phyloP scores from a whole-genome alignment of 208 protist species.

The Angomonas deanei region DNA sequence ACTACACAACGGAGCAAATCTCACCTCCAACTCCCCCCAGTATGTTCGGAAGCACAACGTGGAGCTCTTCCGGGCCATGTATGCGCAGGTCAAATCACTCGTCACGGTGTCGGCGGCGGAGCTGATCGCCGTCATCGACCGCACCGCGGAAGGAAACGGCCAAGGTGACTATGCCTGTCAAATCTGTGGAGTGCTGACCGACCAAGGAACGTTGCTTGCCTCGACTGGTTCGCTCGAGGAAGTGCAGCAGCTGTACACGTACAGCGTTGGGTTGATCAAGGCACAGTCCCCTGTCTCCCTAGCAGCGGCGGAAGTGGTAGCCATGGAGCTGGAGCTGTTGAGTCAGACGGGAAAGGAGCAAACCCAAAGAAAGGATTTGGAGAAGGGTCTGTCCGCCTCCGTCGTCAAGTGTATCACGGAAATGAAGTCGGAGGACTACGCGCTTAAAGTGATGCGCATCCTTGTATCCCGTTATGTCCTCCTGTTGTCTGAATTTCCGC shows the following conservation, averaged over 20 bases:
- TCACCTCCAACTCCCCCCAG: not conserved
- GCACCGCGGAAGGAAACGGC: not conserved
- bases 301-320: slow-evolving; percentile 48
- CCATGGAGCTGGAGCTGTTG: slow-evolving; percentile 36
- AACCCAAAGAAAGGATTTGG: not conserved
- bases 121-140: not conserved
- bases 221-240: slow-evolving; percentile 24
- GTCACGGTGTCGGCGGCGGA: not conserved
- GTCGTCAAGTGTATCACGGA: not conserved
- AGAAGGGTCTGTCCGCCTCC: not conserved
- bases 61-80: slow-evolving; percentile 55
- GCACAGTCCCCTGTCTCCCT: slow-evolving; percentile 11
- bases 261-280: slow-evolving; percentile 11
- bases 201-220: slow-evolving; percentile 19
- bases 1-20: slow-evolving; percentile 19
- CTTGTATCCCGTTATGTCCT: not conserved
- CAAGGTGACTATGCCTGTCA: not conserved
- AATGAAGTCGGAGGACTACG: not conserved
- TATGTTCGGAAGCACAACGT: slow-evolving; percentile 51
- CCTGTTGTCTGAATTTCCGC: not conserved
- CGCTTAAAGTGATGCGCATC: not conserved
- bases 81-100: slow-evolving; percentile 23
- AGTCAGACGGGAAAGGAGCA: not conserved
- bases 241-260: slow-evolving; percentile 6
- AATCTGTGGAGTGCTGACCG: slow-evolving; percentile 40